Percentiles rank a stretch among this genome's conserved stretches.
Conservation (phyloP, 139 green algal genomes). For the Raphidocelis subcapitata region DNA sequence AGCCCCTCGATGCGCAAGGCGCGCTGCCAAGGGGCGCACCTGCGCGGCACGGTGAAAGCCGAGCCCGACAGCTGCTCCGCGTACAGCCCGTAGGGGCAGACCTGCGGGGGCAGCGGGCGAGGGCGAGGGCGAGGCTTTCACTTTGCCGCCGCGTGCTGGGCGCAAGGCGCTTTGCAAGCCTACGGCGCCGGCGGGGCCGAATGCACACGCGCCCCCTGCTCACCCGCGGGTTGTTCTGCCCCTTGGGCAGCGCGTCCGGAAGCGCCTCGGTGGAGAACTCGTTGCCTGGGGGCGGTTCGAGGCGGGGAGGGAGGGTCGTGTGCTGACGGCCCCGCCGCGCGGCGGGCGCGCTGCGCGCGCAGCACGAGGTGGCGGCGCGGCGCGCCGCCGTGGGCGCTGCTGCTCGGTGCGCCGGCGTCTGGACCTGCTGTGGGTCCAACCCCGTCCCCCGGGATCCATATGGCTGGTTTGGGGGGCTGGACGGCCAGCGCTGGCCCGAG, state of each 20-base stretch:
- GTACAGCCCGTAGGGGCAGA: slow-evolving; percentile 88
- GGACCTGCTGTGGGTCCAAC: no score
- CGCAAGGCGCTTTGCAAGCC: no score
- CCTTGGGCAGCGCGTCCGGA: slow-evolving; percentile 73
- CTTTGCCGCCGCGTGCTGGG: no score
- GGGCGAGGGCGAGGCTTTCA: no score
- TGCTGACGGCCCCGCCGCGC: neutral
- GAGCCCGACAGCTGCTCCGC: slow-evolving; percentile 92
- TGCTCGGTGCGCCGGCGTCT: no score
- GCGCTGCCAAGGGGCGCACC: slow-evolving; percentile 22
- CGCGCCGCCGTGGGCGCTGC: neutral
- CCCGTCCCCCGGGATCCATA: no score
- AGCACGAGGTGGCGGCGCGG: neutral
- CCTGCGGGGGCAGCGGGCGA: slow-evolving; percentile 9
- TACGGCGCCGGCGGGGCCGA: no score
- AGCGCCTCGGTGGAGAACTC: slow-evolving; percentile 84
- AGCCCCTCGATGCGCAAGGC: no score
- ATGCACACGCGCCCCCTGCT: neutral
- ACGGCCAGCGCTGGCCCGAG: no score
- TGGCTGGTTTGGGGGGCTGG: no score
- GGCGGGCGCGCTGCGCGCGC: neutral
- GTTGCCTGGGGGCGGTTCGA: slow-evolving; percentile 74
- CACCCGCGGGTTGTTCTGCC: slow-evolving; percentile 87
- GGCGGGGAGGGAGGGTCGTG: no score
- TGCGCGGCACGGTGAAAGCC: slow-evolving; percentile 88